Conservation (phyloP, 257 asterid species). For the Catharanthus roseus region DNA sequence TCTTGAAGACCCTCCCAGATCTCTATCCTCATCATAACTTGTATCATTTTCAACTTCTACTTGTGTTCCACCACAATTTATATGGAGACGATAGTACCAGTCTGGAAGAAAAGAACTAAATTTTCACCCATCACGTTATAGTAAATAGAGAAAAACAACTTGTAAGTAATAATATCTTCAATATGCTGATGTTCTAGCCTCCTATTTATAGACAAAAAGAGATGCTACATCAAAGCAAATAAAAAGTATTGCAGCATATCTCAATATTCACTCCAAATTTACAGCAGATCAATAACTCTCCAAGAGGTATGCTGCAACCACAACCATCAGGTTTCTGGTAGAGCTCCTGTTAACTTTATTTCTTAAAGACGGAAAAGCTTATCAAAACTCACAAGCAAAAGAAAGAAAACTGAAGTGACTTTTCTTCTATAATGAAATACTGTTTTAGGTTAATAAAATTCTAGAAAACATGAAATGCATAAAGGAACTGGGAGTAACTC, state of each 20-base stretch:
- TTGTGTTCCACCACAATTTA: conserved; percentile 55
- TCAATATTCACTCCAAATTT: neutral
- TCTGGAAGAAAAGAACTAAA: conserved; percentile 23
- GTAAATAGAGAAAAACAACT: neutral
- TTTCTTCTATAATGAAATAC: too few species aligned
- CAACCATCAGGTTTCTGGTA: neutral
- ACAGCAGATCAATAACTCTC: neutral
- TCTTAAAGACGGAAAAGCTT: neutral
- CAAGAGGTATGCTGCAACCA: neutral
- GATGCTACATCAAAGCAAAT: neutral
- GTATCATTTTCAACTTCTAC: conserved; percentile 9
- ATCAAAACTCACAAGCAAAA: neutral
- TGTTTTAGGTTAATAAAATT: neutral
- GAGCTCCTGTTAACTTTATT: neutral
- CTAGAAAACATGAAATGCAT: neutral
- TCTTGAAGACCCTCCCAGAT: conserved; percentile 19
- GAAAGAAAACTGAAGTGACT: neutral
- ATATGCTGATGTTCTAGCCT: neutral
- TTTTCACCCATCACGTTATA: neutral
- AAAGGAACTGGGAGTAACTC: conserved; percentile 23
- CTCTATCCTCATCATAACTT: conserved; percentile 17
- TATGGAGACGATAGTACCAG: conserved; percentile 35
- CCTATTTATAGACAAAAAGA: neutral
- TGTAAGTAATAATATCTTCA: neutral
- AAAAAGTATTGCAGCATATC: neutral